phyloP scores from a whole-genome alignment of 257 asterid species.

The Nicotiana obtusifolia region DNA sequence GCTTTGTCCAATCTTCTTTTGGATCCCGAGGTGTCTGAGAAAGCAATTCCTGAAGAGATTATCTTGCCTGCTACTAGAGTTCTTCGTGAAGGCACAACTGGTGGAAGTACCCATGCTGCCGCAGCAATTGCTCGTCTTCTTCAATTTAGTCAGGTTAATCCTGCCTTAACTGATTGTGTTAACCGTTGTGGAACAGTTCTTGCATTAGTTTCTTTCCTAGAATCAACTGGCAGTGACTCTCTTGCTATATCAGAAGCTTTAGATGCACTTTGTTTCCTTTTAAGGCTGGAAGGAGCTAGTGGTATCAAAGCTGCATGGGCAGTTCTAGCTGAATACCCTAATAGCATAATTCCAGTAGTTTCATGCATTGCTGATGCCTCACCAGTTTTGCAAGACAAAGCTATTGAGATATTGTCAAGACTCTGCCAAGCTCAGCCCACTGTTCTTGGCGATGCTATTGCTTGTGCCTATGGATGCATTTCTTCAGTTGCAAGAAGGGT shows the following conservation, averaged over 20 bases:
- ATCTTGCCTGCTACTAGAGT: conserved; percentile 79
- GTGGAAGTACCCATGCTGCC: conserved; percentile 81
- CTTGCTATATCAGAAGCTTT: conserved; percentile 72
- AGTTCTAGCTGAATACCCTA: conserved; percentile 82
- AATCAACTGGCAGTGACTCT: conserved; percentile 58
- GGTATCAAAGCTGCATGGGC: conserved; percentile 80
- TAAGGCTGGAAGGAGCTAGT: conserved; percentile 50
- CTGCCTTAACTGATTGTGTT: conserved; percentile 56
- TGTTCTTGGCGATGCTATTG: conserved; percentile 61
- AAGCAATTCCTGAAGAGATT: conserved; percentile 70
- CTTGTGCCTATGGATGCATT: conserved; percentile 69
- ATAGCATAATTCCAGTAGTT: conserved; percentile 72
- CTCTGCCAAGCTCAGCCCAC: conserved; percentile 68
- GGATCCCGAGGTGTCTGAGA: conserved; percentile 73
- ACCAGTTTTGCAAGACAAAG: conserved; percentile 78
- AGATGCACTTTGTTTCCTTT: conserved; percentile 81
- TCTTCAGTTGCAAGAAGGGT: conserved; percentile 70
- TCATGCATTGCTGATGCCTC: conserved; percentile 73
- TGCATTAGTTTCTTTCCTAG: conserved; percentile 81
- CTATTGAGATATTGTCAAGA: conserved; percentile 72
- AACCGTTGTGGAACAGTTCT: conserved; percentile 88
- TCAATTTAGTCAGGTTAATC: conserved; percentile 60
- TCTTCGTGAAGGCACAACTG: conserved; percentile 69
- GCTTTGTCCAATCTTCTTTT: conserved; percentile 90
- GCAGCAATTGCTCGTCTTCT: conserved; percentile 94